A percentile compares a stretch with the other conserved stretches of the same genome.
These are phyloP conservation scores for Sclerotinia trifoliorum DNA, from an alignment of 2,329 filamentous ascomycete species.

Conservation along the genomic window DNA sequence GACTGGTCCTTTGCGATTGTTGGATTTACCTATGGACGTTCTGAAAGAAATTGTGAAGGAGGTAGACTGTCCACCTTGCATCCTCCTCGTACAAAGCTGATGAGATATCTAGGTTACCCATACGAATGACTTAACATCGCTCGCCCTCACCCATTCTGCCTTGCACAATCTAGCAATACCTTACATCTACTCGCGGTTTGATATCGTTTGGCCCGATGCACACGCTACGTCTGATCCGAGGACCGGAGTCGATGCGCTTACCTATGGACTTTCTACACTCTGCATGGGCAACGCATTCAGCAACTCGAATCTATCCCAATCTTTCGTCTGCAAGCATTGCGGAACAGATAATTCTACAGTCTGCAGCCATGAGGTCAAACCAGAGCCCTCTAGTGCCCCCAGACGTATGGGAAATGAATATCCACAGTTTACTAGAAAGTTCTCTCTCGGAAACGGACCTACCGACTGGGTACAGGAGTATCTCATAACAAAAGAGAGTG, in stretches of 20 bases:
- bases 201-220: conserved; percentile 83
- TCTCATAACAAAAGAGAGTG: conserved; percentile 76
- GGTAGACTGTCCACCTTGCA: conserved; percentile 46
- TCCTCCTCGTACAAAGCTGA: conserved; percentile 10
- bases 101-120: conserved; percentile 61
- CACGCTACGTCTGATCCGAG: conserved; percentile 62
- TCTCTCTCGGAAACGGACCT: conserved; percentile 81
- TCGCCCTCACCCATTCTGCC: conserved; percentile 75
- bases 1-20: conserved; percentile 59
- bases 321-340: conserved; percentile 39
- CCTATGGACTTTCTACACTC: conserved; percentile 76
- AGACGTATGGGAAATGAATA: conserved; percentile 69
- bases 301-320: conserved; percentile 26
- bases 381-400: conserved; percentile 29
- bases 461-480: conserved; percentile 78
- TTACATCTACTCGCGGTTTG: conserved; percentile 79
- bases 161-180: conserved; percentile 74
- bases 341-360: conserved; percentile 34
- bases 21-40: conserved; percentile 77
- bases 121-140: conserved; percentile 76
- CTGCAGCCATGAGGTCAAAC: conserved; percentile 33
- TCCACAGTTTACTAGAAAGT: conserved; percentile 75
- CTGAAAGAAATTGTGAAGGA: conserved; percentile 77
- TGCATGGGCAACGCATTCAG: conserved; percentile 67
- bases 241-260: conserved; percentile 76